Base-by-base conservation (phyloP, 768 basidiomycete species). In the Collybia nuda region DNA sequence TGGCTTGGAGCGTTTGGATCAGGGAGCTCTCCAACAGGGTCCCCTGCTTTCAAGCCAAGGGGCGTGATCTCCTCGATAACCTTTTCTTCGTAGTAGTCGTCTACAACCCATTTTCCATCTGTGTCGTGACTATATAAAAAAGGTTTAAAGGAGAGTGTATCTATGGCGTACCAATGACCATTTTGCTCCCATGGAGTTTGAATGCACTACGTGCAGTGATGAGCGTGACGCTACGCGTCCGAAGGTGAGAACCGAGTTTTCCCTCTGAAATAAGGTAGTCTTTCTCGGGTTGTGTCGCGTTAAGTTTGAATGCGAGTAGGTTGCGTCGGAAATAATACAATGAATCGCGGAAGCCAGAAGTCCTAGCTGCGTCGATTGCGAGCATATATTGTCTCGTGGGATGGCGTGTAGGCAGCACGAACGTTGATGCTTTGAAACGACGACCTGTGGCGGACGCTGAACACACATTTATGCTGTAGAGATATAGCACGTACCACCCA, bases 241-340 rank as follows among this genome's bases (percentile, higher is more conserved):
- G 84, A 36, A 98, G 76, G 66, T 95, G 94, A 0, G 87, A 85
- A 40, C 91, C 90, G 0, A 99, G 82, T 63, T 93, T 89, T 2
- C 93, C 93, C 43, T 82, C 82, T 37, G 84, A 80, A 60, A 99
- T 97, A 59, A 98, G 85, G 53, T 86, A 83, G 57, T 98, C 93
- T 65, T 98, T 97, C 70, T 98, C 97, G 15, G 81, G 78, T 51
- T 93, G 88, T 0, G 87, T 90, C 26, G 93, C 92, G 55, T 87
- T 88, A 52, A 97, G 79, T 68, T 98, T 98, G 74, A 94, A 77
- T 14, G 96, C 88, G 23, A 93, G 83, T 0, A 84, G 83, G 56
- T 96, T 97, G 5, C 93, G 82, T 2, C 97, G 88, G 70, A 98
- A 95, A 69, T 98, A 98, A 69, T 98, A 97, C n/a, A 98, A 74